Base-by-base conservation (phyloP, 2,329 filamentous ascomycete genomes). In the Nemania sp. region DNA sequence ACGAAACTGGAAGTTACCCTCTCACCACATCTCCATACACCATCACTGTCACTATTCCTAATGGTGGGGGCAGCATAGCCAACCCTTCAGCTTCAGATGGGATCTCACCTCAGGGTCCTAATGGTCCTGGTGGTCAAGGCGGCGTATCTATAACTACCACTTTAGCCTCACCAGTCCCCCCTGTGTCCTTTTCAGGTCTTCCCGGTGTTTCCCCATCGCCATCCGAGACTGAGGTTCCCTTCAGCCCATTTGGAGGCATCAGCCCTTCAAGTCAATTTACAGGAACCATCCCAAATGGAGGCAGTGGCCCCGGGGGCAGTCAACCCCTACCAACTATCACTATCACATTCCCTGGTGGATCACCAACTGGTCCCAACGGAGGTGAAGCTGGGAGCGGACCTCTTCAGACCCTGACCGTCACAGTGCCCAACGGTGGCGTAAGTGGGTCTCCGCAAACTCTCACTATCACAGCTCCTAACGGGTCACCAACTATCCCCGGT, bases 281-380 rank as follows among this genome's bases (percentile, higher is more conserved):
- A 29, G 65, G 52, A 38, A 74, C 73, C 20, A 55, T 54, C 29
- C 66, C 69, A 15, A 53, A 55, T 22, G 63, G 70, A 52, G 68
- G 66, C 54, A 67, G 69, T 35, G 69, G 66, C 27, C 45, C 70
- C 20, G 66, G 70, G 35, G 69, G 70, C 11, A 67, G 53, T 56
- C 55, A 72, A 18, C 70, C 72, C 55, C 57, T 73, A 24, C 66
- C 72, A 60, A 77, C 75, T 22, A 65, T 77, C 53, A 77, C 75
- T 11, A 67, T 77, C 64, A 76, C 75, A 54, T 66, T 71, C 29
- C 72, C 74, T 55, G 69, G 67, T 8, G 68, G 29, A 11, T 70
- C 72, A 27, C 61, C 73, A 26, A 59, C 22, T 54, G 35, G 32
- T 18, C 45, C 64, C 26, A 55, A 53, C 32, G 43, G 53, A 32